Evolutionary conservation across 345 rosid species (phyloP).

Genomic region (Salix suchowensis): DNA sequence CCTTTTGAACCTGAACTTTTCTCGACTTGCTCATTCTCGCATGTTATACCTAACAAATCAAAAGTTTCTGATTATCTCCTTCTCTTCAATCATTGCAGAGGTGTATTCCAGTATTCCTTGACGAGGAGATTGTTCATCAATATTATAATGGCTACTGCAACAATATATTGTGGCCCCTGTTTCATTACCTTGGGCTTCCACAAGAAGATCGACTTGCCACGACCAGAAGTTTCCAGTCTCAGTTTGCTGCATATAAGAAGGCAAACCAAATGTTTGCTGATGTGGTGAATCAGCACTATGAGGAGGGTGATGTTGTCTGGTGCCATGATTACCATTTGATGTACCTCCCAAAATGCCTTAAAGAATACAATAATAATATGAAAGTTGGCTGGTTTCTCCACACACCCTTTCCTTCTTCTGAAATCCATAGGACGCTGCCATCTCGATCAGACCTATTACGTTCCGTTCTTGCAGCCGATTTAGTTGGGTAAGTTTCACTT

Average conservation of each 20-base stretch:
- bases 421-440: constrained; percentile 94
- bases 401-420: constrained; percentile 99
- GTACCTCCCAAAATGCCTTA: constrained; percentile 95
- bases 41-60: neutral
- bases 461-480: constrained; percentile 96
- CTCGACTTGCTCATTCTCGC: neutral
- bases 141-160: constrained; percentile 99
- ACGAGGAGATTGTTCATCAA: constrained; percentile 98
- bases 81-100: constrained; percentile 44
- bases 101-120: constrained; percentile 99
- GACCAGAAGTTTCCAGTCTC: constrained; percentile 96
- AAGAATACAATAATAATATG: constrained; percentile 73
- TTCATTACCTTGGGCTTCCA: constrained; percentile 96
- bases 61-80: constrained; percentile 5
- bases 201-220: constrained; percentile 99
- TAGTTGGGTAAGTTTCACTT: constrained; percentile 75
- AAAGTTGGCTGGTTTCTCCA: constrained; percentile 99
- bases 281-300: constrained; percentile 85
- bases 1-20: neutral
- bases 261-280: constrained; percentile 99
- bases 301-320: constrained; percentile 99
- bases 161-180: constrained; percentile 97
- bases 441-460: constrained; percentile 90
- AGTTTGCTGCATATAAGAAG: constrained; percentile 89
- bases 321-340: constrained; percentile 99